Evolutionary conservation across 2,329 filamentous ascomycete species (phyloP).

Genomic region (Westerdykella aurantiaca): DNA sequence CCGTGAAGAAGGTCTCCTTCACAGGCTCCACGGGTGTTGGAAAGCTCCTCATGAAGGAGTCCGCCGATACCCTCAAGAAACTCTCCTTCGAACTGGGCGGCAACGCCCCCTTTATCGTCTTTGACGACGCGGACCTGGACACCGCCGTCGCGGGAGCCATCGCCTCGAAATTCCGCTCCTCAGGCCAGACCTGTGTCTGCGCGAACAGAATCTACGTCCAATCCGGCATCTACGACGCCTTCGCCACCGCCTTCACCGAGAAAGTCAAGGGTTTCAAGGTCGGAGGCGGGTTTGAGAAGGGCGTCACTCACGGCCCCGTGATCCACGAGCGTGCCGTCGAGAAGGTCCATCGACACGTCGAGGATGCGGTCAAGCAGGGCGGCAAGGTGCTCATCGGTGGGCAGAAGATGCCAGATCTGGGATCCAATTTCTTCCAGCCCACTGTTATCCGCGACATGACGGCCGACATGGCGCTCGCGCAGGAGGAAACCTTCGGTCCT

Average conservation of each 20-base stretch:
- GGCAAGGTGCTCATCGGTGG: slow-evolving; percentile 47
- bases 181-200: slow-evolving; percentile 87
- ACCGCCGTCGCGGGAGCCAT: slow-evolving; percentile 77
- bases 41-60: slow-evolving; percentile 83
- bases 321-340: slow-evolving; percentile 71
- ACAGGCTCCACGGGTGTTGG: slow-evolving; percentile 68
- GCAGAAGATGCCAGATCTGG: slow-evolving; percentile 65
- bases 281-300: slow-evolving; percentile 65
- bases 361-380: slow-evolving; percentile 30
- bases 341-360: slow-evolving; percentile 35
- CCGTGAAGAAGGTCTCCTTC: slow-evolving; percentile 86
- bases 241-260: slow-evolving; percentile 61
- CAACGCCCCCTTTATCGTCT: slow-evolving; percentile 94
- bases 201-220: slow-evolving; percentile 77
- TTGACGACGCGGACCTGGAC: slow-evolving; percentile 89
- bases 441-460: slow-evolving; percentile 88
- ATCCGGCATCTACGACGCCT: slow-evolving; percentile 69
- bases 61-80: slow-evolving; percentile 76
- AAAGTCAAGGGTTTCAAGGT: slow-evolving; percentile 71
- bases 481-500: slow-evolving; percentile 93
- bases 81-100: slow-evolving; percentile 87
- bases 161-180: slow-evolving; percentile 84
- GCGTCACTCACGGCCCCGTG: slow-evolving; percentile 71
- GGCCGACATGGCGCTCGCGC: slow-evolving; percentile 73
- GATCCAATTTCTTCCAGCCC: slow-evolving; percentile 80